phyloP scores from a whole-genome alignment of 441 rosid genomes.

The Iberis amara region DNA sequence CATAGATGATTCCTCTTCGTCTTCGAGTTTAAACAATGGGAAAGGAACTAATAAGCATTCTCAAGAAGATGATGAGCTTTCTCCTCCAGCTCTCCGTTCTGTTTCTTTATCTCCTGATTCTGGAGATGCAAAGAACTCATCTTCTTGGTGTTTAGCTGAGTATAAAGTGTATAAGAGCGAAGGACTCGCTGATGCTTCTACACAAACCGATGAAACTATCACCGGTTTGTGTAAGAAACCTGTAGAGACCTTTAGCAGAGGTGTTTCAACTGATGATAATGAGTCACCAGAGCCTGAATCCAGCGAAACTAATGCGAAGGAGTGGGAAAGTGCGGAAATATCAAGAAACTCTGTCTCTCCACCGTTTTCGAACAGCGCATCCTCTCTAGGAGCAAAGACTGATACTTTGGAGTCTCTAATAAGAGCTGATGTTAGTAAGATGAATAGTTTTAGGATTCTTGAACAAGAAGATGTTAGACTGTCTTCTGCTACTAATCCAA shows the following conservation, averaged over 20 bases:
- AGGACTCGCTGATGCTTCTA: conserved; percentile 79
- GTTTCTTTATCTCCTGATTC: conserved; percentile 70
- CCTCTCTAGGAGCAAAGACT: conserved; percentile 63
- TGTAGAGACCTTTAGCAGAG: conserved; percentile 71
- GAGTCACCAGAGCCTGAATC: conserved; percentile 42
- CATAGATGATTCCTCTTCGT: conserved; percentile 73
- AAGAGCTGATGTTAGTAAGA: conserved; percentile 77
- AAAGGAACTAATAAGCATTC: conserved; percentile 54
- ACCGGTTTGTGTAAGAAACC: conserved; percentile 32
- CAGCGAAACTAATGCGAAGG: conserved; percentile 31
- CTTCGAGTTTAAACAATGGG: conserved; percentile 71
- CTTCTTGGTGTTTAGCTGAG: conserved; percentile 76
- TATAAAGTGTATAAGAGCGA: conserved; percentile 63
- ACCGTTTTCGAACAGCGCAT: conserved; percentile 59
- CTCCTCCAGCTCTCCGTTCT: conserved; percentile 53
- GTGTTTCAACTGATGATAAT: conserved; percentile 78
- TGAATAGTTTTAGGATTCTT: conserved; percentile 87
- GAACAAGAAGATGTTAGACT: conserved; percentile 71
- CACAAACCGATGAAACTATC: conserved; percentile 74
- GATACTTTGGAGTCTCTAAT: conserved; percentile 89
- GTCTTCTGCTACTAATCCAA: conserved; percentile 45
- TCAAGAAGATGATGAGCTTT: conserved; percentile 77
- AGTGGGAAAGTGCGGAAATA: conserved; percentile 43
- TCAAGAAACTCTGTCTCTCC: conserved; percentile 63
- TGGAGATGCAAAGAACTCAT: conserved; percentile 45